Evolutionary conservation across 108 stramenopile genomes (phyloP).

Genomic region (Cyclotella cryptica): DNA sequence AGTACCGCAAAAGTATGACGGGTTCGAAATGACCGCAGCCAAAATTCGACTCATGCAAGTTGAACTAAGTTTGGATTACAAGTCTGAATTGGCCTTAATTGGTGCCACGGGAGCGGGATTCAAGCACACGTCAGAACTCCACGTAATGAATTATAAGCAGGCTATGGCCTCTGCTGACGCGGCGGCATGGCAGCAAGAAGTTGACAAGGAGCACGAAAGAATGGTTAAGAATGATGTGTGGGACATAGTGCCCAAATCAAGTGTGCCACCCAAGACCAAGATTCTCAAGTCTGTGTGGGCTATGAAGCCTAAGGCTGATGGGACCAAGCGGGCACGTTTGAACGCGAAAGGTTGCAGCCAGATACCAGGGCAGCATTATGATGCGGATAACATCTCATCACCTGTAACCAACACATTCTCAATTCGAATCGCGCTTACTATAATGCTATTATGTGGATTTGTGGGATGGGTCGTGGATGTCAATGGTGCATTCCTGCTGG

Average conservation of each 20-base stretch:
- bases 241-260: background rate
- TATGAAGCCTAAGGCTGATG: conserved; percentile 34
- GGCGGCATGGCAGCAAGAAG: conserved; percentile 32
- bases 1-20: no score
- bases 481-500: background rate
- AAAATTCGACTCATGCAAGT: no score
- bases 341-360: background rate
- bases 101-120: no score
- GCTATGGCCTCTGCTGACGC: conserved; percentile 27
- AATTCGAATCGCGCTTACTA: background rate
- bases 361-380: background rate
- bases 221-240: conserved; percentile 1
- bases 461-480: background rate
- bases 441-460: background rate
- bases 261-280: conserved; percentile 9
- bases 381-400: background rate
- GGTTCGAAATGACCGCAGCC: no score
- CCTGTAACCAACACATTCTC: background rate
- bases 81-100: background rate
- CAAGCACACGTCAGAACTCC: conserved; percentile 24
- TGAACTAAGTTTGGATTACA: background rate
- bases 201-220: conserved; percentile 30
- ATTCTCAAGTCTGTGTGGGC: conserved; percentile 22
- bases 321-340: background rate
- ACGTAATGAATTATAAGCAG: conserved; percentile 40